A percentile compares a stretch with the other conserved stretches of the same genome.
Evolutionary conservation across 2,329 filamentous ascomycete genomes (phyloP).

Genomic region (Cadophora gregata): DNA sequence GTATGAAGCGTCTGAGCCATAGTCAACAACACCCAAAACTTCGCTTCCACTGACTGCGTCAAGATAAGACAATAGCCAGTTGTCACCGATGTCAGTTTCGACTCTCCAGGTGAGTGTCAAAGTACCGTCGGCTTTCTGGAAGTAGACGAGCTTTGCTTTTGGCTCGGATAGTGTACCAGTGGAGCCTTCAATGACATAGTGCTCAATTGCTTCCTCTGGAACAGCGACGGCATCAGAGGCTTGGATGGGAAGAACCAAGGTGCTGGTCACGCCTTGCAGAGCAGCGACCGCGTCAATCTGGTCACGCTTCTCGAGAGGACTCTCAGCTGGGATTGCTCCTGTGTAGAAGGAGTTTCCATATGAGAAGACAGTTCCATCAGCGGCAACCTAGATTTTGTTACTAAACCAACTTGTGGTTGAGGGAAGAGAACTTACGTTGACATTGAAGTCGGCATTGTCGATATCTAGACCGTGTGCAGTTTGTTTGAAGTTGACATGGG

Average conservation of each 20-base stretch:
- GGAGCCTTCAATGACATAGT: conserved; percentile 51
- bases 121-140: conserved; percentile 51
- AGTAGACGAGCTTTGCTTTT: conserved; percentile 61
- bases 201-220: conserved; percentile 24
- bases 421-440: conserved; percentile 26
- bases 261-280: conserved; percentile 42
- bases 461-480: conserved; percentile 63
- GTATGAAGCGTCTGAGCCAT: conserved; percentile 60
- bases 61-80: conserved; percentile 66
- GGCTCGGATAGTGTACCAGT: conserved; percentile 57
- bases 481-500: conserved; percentile 65
- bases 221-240: conserved; percentile 23
- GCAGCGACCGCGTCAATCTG: conserved; percentile 52
- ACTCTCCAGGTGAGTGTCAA: conserved; percentile 62
- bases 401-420: neutral
- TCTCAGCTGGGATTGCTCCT: conserved; percentile 50
- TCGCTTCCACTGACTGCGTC: conserved; percentile 52
- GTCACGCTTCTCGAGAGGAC: conserved; percentile 49
- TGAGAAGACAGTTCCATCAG: conserved; percentile 62
- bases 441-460: conserved; percentile 54
- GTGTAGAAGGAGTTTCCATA: conserved; percentile 58
- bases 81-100: conserved; percentile 61
- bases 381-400: conserved; percentile 53
- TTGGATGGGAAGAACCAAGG: conserved; percentile 27
- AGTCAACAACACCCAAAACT: conserved; percentile 61